Evolutionary conservation across 768 basidiomycete species (phyloP).

Genomic region (Rickenella mellea): DNA sequence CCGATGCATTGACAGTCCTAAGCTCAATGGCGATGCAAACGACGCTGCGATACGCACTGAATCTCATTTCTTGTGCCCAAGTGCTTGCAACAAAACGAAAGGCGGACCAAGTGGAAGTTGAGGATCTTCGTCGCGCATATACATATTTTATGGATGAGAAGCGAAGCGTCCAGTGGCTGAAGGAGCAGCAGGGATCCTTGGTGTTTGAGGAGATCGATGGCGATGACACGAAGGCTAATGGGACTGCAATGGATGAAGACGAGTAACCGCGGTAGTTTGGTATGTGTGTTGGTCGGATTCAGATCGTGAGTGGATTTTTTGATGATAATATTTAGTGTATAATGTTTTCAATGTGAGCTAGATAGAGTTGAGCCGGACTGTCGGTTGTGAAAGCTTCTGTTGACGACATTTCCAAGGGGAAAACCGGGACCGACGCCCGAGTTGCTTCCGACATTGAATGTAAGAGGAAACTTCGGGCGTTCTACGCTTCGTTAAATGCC

Average conservation of each 20-base stretch:
- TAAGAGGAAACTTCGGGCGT: too few species aligned
- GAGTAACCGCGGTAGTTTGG: too few species aligned
- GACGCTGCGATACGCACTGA: conserved; percentile 87
- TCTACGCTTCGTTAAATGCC: too few species aligned
- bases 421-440: too few species aligned
- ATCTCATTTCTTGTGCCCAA: conserved; percentile 88
- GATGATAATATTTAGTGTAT: too few species aligned
- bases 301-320: too few species aligned
- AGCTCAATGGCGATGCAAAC: conserved; percentile 85
- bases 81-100: conserved; percentile 81
- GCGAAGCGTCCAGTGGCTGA: conserved; percentile 84
- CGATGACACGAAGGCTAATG: conserved; percentile 22
- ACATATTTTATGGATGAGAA: conserved; percentile 91
- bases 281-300: too few species aligned
- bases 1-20: conserved; percentile 68
- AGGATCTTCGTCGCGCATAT: conserved; percentile 80
- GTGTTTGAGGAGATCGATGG: conserved; percentile 70
- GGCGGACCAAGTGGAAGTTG: conserved; percentile 68
- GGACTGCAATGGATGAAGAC: conserved; percentile 29
- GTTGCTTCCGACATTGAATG: too few species aligned
- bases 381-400: too few species aligned
- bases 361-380: too few species aligned
- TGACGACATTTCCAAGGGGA: too few species aligned
- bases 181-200: conserved; percentile 68
- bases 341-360: too few species aligned